Evolutionary conservation across 257 asterid genomes (phyloP), one percentile per base, ranked within the genome.

Genomic region (Solanum bukasovii): DNA sequence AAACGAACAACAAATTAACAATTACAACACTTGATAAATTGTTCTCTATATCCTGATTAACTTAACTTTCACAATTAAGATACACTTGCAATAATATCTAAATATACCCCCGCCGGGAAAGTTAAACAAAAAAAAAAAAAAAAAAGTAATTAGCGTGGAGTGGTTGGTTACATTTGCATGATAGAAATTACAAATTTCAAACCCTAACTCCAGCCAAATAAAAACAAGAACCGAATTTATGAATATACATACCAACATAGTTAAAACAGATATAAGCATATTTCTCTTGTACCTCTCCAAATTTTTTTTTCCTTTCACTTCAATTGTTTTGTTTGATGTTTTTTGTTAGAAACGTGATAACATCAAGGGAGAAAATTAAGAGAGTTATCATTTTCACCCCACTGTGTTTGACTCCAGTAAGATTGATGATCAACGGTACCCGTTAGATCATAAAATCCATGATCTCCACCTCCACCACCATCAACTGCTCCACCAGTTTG

Each of bases 331-430:
- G 20, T 85, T 27, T 68, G 40, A 20, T 81, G 67, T 63, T 87
- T 49, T 86, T 35, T 40, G 91, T 91, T 73, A 44, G 37, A 86
- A 89, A 56, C 84, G 65, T 71, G 87, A 70, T 33, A 83, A 71
- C 83, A 89, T 88, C 91, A 92, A 13, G 95, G 96, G 10, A 92
- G 95, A 90, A 91, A 93, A 91, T 90, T 89, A 34, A 95, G 93
- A 68, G 95, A 90, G 84, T 90, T 96, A 90, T 96, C 95, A 42
- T 88, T 90, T 88, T 93, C 94, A 77, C 90, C 88, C 98, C 98
- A 94, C 88, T 94, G 95, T 23, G 92, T 87, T 89, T 93, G 96
- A 87, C 87, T 91, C 99, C 98, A 96, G 93, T 94, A 94, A 3
- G 93, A 83, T 31, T 96, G 96, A 92, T 96, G 96, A 92, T 95